These are phyloP conservation scores for Cinchona pubescens DNA, from an alignment of 257 asterid species.

Conservation along the genomic window DNA sequence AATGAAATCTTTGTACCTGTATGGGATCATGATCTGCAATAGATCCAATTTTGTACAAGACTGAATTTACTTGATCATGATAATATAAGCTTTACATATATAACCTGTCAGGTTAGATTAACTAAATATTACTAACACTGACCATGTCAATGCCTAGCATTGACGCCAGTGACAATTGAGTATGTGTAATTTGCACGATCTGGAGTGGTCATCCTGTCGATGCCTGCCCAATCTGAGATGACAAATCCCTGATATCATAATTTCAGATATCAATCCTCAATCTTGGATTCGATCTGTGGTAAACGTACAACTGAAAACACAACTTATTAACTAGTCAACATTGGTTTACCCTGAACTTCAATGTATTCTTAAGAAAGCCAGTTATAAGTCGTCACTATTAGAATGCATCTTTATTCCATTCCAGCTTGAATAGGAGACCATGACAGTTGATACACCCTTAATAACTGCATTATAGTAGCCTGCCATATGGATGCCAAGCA, in stretches of 20 bases:
- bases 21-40: conserved; percentile 68
- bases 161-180: conserved; percentile 37
- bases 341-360: conserved; percentile 45
- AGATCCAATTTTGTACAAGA: too few species aligned
- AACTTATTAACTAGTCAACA: not conserved
- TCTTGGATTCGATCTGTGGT: not conserved
- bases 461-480: conserved; percentile 49
- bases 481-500: conserved; percentile 67
- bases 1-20: conserved; percentile 52
- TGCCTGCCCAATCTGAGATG: conserved; percentile 43
- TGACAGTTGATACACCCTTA: conserved; percentile 61
- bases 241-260: conserved; percentile 37
- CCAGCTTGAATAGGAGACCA: conserved; percentile 78
- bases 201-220: conserved; percentile 41
- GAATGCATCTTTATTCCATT: conserved; percentile 71
- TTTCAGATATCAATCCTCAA: not conserved
- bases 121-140: conserved; percentile 15
- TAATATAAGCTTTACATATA: not conserved
- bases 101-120: not conserved
- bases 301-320: not conserved
- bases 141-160: conserved; percentile 55
- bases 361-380: conserved; percentile 51
- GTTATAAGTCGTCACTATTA: conserved; percentile 62
- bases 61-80: too few species aligned
- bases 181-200: conserved; percentile 37